phyloP scores from a whole-genome alignment of 345 rosid genomes.

The Raphanus raphanistrum region DNA sequence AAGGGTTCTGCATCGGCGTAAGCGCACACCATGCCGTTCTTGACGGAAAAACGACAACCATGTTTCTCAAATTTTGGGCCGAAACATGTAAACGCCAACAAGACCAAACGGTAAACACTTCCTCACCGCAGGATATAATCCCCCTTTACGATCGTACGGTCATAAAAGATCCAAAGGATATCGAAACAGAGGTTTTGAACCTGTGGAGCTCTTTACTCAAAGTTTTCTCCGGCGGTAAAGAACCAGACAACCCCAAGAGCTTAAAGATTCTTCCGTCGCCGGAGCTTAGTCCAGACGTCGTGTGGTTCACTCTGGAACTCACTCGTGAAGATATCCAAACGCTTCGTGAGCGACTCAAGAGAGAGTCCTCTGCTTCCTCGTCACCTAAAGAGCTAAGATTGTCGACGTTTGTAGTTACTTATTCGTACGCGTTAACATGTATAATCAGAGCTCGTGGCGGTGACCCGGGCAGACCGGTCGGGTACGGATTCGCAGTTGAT shows the following conservation, averaged over 20 bases:
- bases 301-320: slow-evolving; percentile 15
- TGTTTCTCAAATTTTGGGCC: slow-evolving; percentile 27
- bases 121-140: slow-evolving; percentile 22
- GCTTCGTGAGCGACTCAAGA: slow-evolving; percentile 7
- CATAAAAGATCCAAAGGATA: slow-evolving; percentile 2
- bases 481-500: slow-evolving; percentile 29
- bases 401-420: slow-evolving; percentile 41
- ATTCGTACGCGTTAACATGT: slow-evolving; percentile 30
- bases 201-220: not conserved
- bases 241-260: slow-evolving; percentile 16
- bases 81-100: not conserved
- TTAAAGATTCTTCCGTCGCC: slow-evolving; percentile 8
- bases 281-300: not conserved
- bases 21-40: slow-evolving; percentile 35
- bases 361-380: not conserved
- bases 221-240: slow-evolving; percentile 10
- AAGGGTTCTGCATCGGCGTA: slow-evolving; percentile 42
- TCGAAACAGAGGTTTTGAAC: slow-evolving; percentile 4
- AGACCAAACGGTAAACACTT: not conserved
- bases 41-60: slow-evolving; percentile 31
- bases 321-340: slow-evolving; percentile 7
- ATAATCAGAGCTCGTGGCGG: slow-evolving; percentile 31
- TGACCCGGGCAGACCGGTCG: slow-evolving; percentile 7
- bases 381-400: slow-evolving; percentile 13
- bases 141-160: slow-evolving; percentile 32